Evolutionary conservation across 306 rosid species (phyloP).

Genomic region (Leucaena leucocephala): DNA sequence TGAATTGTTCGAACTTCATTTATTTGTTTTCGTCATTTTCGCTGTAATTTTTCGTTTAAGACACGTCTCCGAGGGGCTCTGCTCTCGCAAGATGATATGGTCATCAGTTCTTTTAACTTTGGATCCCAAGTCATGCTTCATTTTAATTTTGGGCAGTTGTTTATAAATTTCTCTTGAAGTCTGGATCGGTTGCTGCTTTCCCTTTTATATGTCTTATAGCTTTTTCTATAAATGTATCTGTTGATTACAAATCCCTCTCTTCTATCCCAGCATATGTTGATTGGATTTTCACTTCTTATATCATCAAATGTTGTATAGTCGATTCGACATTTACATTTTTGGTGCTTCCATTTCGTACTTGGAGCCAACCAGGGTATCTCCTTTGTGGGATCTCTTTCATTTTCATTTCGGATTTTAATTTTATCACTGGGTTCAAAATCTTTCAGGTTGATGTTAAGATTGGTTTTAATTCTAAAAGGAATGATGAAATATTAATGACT

Average conservation of each 20-base stretch:
- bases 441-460: constrained; percentile 6
- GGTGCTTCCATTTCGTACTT: background rate
- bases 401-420: background rate
- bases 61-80: background rate
- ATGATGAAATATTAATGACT: background rate
- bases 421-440: background rate
- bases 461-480: constrained; percentile 15
- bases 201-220: background rate
- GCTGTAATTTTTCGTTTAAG: background rate
- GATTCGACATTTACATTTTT: background rate
- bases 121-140: background rate
- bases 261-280: background rate
- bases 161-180: background rate
- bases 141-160: background rate
- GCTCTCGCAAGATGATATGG: background rate
- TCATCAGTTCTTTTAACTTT: background rate
- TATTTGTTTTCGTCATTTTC: background rate
- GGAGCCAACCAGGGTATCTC: background rate
- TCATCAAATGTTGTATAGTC: background rate
- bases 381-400: background rate
- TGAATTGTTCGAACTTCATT: background rate
- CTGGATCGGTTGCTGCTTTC: background rate
- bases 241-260: background rate
- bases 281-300: background rate
- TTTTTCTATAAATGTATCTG: background rate